A percentile compares a stretch with the other conserved stretches of the same genome.
These are phyloP conservation scores for Ambrosia trifida DNA, from an alignment of 129 eudicot genomes.

Conservation along the genomic window DNA sequence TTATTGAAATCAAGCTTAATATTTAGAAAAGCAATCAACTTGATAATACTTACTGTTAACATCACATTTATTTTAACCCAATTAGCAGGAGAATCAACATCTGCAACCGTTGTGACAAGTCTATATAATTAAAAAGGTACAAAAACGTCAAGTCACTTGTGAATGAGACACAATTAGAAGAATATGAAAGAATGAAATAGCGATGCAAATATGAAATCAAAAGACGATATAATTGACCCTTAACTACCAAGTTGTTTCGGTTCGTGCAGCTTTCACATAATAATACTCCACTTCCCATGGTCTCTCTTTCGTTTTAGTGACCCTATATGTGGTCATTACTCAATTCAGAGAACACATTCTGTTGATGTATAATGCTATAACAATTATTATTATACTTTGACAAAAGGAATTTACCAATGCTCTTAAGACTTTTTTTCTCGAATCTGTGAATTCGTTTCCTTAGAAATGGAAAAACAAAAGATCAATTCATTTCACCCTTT, in stretches of 20 bases:
- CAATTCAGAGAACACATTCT: constrained; percentile 16
- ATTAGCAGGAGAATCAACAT: constrained; percentile 84
- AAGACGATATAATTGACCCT: constrained; percentile 13
- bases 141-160: background rate
- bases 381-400: background rate
- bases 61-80: constrained; percentile 87
- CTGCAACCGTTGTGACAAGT: constrained; percentile 66
- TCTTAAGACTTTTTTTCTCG: constrained; percentile 73
- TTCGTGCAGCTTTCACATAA: constrained; percentile 54
- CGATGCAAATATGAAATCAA: constrained; percentile 12
- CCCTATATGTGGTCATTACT: background rate
- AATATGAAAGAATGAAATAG: background rate
- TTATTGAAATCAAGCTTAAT: no score
- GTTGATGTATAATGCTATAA: background rate
- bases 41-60: constrained; percentile 60
- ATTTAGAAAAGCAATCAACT: background rate
- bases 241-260: constrained; percentile 68
- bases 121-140: constrained; percentile 27
- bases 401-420: constrained; percentile 54
- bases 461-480: constrained; percentile 9
- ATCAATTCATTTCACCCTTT: no score
- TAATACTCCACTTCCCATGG: constrained; percentile 65
- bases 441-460: constrained; percentile 75
- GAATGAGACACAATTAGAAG: background rate
- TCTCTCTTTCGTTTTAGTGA: constrained; percentile 75